Base-by-base conservation (phyloP, 345 rosid genomes). In the Brassica juncea region DNA sequence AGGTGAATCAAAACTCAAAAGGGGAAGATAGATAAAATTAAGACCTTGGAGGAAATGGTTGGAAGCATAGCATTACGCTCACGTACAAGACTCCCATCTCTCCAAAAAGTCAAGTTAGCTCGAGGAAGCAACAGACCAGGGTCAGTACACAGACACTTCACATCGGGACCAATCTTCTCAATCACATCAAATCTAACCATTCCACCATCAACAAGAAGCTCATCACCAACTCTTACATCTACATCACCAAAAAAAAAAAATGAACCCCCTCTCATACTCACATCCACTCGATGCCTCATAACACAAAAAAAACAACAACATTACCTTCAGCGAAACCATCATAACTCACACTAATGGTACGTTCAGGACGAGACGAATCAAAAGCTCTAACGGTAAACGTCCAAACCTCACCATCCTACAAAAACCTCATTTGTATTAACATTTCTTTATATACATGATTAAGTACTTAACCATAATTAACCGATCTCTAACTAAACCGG, bases 11-110 rank as follows among this genome's bases (percentile, higher is more conserved):
- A 8, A 37, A 37, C 44, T 37, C 11, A 37, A 62, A 39, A 70
- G 3, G 3, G 7, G 54, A 47, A 32, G 59, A 52, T 19, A 42
- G 12, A 3, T 10, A 42, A 42, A 42, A 10, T 1, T 10, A 1
- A 42, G 49, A 81, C 99, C 97, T 96, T 93, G 66, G 98, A 79
- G 52, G 99, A 96, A 76, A 93, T 92, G 1, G 98, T 96, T 3
- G 99, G 98, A 66, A 96, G 99, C 99, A 93, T 93, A n/a, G 99
- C 97, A 84, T 93, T 96, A 32, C 95, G 93, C 72, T 92, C 99
- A 6, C 97, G 89, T 8, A 96, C 99, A 66, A 96, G 90, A 84
- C 99, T 93, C 11, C 99, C 99, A 78, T 90, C 87, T 86, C 99
- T 91, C 99, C 98, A 96, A 61, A 93, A 96, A 31, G 99, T 96